Evolutionary conservation across 371 early-diverging fungal genomes (phyloP).

Genomic region (Mucor indicus): DNA sequence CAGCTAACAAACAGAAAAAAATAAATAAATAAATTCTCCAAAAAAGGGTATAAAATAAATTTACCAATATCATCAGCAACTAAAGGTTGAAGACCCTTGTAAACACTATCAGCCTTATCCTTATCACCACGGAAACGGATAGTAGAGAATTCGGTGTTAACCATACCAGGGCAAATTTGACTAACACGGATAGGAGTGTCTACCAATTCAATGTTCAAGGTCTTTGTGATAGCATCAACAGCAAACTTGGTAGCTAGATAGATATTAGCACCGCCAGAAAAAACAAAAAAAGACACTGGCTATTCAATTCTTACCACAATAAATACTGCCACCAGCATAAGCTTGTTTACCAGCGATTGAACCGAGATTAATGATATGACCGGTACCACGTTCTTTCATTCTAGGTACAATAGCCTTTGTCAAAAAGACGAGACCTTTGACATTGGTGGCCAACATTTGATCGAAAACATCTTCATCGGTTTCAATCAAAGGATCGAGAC

Average conservation of each 20-base stretch:
- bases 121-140: conserved; percentile 84
- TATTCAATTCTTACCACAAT: conserved; percentile 57
- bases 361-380: conserved; percentile 88
- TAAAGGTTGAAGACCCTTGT: conserved; percentile 75
- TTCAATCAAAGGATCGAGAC: conserved; percentile 71
- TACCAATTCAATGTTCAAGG: conserved; percentile 80
- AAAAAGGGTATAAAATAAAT: too few species aligned
- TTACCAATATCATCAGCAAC: conserved; percentile 67
- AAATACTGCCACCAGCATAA: conserved; percentile 80
- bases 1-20: conserved; percentile 46
- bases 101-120: conserved; percentile 74
- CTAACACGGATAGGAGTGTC: conserved; percentile 75
- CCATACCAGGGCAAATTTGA: conserved; percentile 76
- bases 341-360: conserved; percentile 77
- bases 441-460: conserved; percentile 87
- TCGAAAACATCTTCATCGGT: conserved; percentile 67
- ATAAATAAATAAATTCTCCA: background rate
- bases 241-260: conserved; percentile 81
- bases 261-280: conserved; percentile 2
- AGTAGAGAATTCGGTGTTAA: conserved; percentile 91
- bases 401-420: conserved; percentile 83
- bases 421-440: conserved; percentile 79
- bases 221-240: conserved; percentile 77
- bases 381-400: conserved; percentile 74
- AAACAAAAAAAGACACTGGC: background rate